Base-by-base conservation (phyloP, 73 alveolate genomes). In the Stentor roeselii region DNA sequence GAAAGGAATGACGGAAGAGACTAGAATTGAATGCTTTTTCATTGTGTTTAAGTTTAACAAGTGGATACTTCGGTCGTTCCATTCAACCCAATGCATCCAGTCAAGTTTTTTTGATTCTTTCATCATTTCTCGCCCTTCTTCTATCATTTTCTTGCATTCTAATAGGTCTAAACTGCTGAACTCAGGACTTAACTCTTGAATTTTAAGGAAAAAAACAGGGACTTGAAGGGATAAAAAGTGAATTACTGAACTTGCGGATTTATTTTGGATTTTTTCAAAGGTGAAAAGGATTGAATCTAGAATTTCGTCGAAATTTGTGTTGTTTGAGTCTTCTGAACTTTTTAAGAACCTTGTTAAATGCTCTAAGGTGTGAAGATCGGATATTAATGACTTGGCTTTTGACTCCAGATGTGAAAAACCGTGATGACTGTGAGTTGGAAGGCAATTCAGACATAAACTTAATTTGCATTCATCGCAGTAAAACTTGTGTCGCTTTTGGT, bases 61-160 rank as follows among this genome's bases (percentile, higher is more conserved):
- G 34, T 67, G 80, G 41, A 67, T 32, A 34, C 41, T 30, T 32
- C 80, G n/a, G 2, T 67, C 80, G 34, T 67, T 67, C 37, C 80
- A 67, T 32, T 67, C 80, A 1, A n/a, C 14, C 80, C 80, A 67
- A 67, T 67, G 80, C 37, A 67, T 14, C 37, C 11, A 32, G 41
- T 67, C 34, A 0, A 27, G 21, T 14, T 67, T 67, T 32, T 21
- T 67, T 11, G 21, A 34, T 0, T 50, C 67, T 50, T 50, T 50
- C 21, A 50, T 50, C 21, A 67, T 27, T n/a, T 67, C 41, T 67
- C 80, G 21, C 21, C 80, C 80, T 30, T 67, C 50, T 67, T 32
- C 34, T 30, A 67, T 32, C n/a, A 67, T 1, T 32, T 67, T 34
- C 15, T 67, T 11, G 11, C 14, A 27, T 67, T 67, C 80, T 21